Evolutionary conservation across 768 basidiomycete genomes (phyloP).

Genomic region (Lentinula guzmanii): DNA sequence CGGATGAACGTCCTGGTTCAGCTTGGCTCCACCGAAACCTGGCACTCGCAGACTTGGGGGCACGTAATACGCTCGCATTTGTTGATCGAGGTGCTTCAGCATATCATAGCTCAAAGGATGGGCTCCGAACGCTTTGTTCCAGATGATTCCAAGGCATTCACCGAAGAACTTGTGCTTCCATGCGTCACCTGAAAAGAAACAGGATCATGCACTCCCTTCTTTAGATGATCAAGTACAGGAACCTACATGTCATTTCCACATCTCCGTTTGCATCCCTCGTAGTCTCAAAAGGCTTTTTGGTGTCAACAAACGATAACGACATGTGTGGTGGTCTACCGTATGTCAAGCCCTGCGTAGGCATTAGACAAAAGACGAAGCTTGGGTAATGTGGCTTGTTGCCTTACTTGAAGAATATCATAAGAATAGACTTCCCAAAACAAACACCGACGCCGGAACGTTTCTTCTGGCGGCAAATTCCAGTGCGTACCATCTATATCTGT

Average conservation of each 20-base stretch:
- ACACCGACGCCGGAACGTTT: constrained; percentile 53
- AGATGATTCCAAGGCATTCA: constrained; percentile 56
- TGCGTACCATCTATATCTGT: constrained; percentile 62
- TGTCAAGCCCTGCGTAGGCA: constrained; percentile 50
- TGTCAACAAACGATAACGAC: constrained; percentile 47
- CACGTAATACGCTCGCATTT: constrained; percentile 58
- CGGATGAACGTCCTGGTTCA: constrained; percentile 32
- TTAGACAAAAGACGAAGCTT: background rate
- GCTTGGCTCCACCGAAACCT: constrained; percentile 51
- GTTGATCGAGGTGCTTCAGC: constrained; percentile 60
- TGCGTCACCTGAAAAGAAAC: constrained; percentile 37
- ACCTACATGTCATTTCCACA: constrained; percentile 57
- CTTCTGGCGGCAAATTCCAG: constrained; percentile 52
- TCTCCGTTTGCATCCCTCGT: constrained; percentile 41
- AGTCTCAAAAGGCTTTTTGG: constrained; percentile 43
- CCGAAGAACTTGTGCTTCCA: constrained; percentile 68
- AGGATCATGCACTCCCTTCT: background rate
- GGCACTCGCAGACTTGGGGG: constrained; percentile 23
- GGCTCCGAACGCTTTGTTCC: constrained; percentile 65
- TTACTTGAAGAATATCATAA: constrained; percentile 67
- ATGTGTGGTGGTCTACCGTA: constrained; percentile 68
- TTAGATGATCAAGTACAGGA: constrained; percentile 3
- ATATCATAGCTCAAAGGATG: constrained; percentile 53
- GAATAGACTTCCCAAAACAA: constrained; percentile 62
- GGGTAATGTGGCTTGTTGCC: constrained; percentile 3